phyloP scores from a whole-genome alignment of 495 filamentous ascomycete species.

The Neurospora terricola region DNA sequence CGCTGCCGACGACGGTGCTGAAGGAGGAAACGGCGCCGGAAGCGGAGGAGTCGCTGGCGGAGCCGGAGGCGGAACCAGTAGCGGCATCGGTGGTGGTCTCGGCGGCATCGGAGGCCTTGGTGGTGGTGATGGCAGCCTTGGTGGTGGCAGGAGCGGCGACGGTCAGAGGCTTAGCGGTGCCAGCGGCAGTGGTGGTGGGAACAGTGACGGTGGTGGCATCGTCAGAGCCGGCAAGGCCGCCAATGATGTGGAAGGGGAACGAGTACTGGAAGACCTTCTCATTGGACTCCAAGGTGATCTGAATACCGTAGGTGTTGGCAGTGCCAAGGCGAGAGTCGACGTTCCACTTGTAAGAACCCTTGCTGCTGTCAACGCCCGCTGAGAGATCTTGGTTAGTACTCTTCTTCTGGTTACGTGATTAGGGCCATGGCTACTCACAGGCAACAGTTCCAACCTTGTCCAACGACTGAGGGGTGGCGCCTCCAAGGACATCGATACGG shows the following conservation, averaged over 20 bases:
- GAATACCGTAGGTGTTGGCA: conserved; percentile 34
- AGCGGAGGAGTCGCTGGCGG: conserved; percentile 1
- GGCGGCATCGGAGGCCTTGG: neutral
- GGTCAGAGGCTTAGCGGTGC: neutral
- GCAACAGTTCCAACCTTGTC: conserved; percentile 20
- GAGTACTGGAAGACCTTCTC: conserved; percentile 37
- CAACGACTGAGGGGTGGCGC: conserved; percentile 19
- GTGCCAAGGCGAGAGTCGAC: conserved; percentile 28
- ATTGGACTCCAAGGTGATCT: conserved; percentile 27
- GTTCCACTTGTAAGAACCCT: conserved; percentile 26
- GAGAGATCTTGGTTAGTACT: neutral
- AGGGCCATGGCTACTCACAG: conserved; percentile 22
- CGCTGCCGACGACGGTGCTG: conserved; percentile 1
- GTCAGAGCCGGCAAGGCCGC: conserved; percentile 6
- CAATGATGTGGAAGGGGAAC: conserved; percentile 38
- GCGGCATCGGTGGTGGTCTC: neutral
- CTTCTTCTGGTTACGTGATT: neutral
- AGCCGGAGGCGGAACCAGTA: conserved; percentile 1
- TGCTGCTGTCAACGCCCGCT: conserved; percentile 22
- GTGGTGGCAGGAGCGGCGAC: neutral
- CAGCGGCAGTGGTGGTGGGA: neutral
- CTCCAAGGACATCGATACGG: conserved; percentile 33
- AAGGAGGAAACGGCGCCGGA: conserved; percentile 2
- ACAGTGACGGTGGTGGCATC: conserved; percentile 2
- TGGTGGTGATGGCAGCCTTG: neutral